These are phyloP conservation scores for Rhizopus microsporus DNA, from an alignment of 371 early-diverging fungal species.

Conservation along the genomic window DNA sequence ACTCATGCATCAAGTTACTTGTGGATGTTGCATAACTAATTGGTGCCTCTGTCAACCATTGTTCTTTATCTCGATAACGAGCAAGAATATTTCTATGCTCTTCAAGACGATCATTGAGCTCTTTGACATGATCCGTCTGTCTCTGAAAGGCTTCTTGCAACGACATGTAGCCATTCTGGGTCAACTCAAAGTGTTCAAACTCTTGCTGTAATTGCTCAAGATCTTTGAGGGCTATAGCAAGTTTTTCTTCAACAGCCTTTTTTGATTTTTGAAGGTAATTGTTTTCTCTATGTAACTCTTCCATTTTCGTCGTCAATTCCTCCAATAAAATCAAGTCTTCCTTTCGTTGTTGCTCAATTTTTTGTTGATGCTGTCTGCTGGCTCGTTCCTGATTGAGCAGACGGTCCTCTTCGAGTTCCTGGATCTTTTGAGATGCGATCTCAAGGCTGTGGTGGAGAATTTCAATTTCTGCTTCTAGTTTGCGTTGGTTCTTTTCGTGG, in stretches of 20 bases:
- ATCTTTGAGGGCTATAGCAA: conserved; percentile 20
- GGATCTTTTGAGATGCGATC: conserved; percentile 26
- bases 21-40: conserved; percentile 8
- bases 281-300: conserved; percentile 45
- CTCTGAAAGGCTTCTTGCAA: conserved; percentile 31
- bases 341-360: conserved; percentile 17
- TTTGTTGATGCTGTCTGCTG: conserved; percentile 12
- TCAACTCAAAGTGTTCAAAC: conserved; percentile 32
- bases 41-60: conserved; percentile 11
- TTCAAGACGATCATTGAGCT: conserved; percentile 37
- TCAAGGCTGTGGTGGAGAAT: conserved; percentile 26
- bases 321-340: conserved; percentile 25
- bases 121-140: conserved; percentile 29
- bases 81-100: conserved; percentile 33
- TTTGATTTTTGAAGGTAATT: conserved; percentile 35
- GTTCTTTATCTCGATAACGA: conserved; percentile 18
- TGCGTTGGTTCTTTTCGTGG: conserved; percentile 28
- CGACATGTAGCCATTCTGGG: conserved; percentile 19
- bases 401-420: conserved; percentile 30
- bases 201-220: conserved; percentile 24
- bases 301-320: conserved; percentile 36
- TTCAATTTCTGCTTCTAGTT: conserved; percentile 41
- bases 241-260: conserved; percentile 29
- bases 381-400: conserved; percentile 11
- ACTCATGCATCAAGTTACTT: conserved; percentile 21